Evolutionary conservation across 2,329 filamentous ascomycete genomes (phyloP).

Genomic region (Fusarium miscanthi): DNA sequence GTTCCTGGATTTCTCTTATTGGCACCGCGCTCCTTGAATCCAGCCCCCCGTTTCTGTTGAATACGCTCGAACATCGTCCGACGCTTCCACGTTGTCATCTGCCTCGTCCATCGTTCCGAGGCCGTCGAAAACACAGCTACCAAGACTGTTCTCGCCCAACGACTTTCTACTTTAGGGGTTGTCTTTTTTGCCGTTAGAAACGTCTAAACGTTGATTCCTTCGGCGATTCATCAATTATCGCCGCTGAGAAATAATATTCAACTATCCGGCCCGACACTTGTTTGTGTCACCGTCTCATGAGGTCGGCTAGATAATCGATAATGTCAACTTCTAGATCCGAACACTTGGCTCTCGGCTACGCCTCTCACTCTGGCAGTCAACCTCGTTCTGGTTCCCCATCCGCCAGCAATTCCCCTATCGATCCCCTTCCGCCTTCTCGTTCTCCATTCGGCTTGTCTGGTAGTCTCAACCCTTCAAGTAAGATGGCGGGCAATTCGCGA

Average conservation of each 20-base stretch:
- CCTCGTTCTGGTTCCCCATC: conserved; percentile 83
- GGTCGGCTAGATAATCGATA: conserved; percentile 80
- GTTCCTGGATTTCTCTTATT: conserved; percentile 47
- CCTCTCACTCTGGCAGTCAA: conserved; percentile 74
- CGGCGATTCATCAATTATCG: conserved; percentile 18
- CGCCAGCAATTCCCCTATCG: conserved; percentile 82
- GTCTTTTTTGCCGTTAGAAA: conserved; percentile 33
- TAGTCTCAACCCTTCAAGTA: conserved; percentile 67
- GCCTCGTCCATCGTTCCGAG: conserved; percentile 20
- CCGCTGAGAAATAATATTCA: conserved; percentile 44
- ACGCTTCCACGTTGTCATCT: conserved; percentile 36
- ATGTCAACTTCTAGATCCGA: conserved; percentile 91
- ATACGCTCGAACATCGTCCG: conserved; percentile 34
- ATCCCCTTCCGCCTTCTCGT: conserved; percentile 73
- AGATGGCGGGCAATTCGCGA: conserved; percentile 71
- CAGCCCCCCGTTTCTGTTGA: conserved; percentile 38
- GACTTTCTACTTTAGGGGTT: conserved; percentile 19
- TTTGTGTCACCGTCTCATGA: conserved; percentile 54
- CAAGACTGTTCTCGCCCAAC: conserved; percentile 23
- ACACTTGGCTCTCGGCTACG: conserved; percentile 86
- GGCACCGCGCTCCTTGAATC: conserved; percentile 45
- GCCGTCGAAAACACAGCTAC: conserved; percentile 27
- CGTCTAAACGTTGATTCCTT: conserved; percentile 33
- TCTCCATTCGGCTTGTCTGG: conserved; percentile 78
- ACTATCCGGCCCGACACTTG: conserved; percentile 43